A percentile compares a stretch with the other conserved stretches of the same genome.
phyloP scores from a whole-genome alignment of 805 yeast genomes.

The Candida michaelii region DNA sequence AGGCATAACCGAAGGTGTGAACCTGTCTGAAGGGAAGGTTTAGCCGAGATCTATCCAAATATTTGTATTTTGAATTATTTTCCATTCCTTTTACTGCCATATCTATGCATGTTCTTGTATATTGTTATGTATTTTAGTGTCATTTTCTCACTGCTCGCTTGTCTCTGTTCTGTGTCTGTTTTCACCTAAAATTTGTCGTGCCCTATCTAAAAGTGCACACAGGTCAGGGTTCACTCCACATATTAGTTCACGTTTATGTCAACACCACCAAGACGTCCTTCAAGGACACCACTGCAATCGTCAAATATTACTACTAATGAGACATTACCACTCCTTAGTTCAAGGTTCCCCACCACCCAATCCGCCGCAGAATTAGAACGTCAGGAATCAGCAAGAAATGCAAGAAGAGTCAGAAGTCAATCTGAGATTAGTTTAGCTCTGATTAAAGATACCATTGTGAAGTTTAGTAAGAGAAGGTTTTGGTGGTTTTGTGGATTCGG shows the following conservation, averaged over 20 bases:
- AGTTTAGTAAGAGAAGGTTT: slow-evolving; percentile 36
- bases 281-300: neutral
- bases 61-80: no score
- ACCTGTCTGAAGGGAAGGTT: slow-evolving; percentile 4
- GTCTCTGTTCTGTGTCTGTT: no score
- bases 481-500: slow-evolving; percentile 51
- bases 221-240: no score
- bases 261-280: slow-evolving; percentile 7
- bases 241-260: slow-evolving; percentile 3
- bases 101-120: no score
- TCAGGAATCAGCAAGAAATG: neutral
- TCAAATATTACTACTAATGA: neutral
- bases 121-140: no score
- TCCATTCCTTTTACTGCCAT: no score
- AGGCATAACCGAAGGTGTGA: neutral
- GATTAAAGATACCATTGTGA: slow-evolving; percentile 15
- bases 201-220: no score
- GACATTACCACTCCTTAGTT: slow-evolving; percentile 1
- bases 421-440: slow-evolving; percentile 9
- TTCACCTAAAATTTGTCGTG: no score
- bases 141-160: no score
- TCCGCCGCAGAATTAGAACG: neutral
- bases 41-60: no score
- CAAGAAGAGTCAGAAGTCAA: slow-evolving; percentile 9
- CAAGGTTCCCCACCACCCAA: slow-evolving; percentile 4